Evolutionary conservation across 129 eudicot genomes (phyloP).

Genomic region (Scalesia atractyloides): DNA sequence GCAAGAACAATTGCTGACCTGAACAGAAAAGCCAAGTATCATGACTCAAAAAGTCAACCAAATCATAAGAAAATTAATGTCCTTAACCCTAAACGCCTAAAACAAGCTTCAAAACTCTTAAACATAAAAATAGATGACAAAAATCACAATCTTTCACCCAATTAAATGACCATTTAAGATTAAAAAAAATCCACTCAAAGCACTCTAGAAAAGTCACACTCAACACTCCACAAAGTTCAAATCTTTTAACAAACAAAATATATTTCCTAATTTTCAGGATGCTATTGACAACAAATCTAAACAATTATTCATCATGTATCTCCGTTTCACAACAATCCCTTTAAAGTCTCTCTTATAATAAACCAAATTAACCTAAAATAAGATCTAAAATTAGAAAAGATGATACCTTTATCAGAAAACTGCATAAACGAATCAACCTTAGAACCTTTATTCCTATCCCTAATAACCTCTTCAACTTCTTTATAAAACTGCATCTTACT

Average conservation of each 20-base stretch:
- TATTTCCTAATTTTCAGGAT: background rate
- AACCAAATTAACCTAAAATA: background rate
- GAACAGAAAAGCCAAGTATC: background rate
- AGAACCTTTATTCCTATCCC: constrained; percentile 57
- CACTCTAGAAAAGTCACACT: constrained; percentile 6
- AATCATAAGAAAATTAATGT: background rate
- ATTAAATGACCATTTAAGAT: background rate
- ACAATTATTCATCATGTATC: background rate
- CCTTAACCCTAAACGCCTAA: background rate
- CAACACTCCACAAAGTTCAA: background rate
- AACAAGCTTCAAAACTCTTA: background rate
- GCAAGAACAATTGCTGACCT: background rate
- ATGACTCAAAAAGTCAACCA: background rate
- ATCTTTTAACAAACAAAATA: background rate
- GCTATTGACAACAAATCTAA: background rate
- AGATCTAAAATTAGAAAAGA: constrained; percentile 8
- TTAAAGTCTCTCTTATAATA: background rate
- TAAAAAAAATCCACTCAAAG: background rate
- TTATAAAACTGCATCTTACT: constrained; percentile 82
- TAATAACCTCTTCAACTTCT: constrained; percentile 85
- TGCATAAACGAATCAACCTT: constrained; percentile 82
- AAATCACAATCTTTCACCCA: background rate
- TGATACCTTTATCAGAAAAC: constrained; percentile 83
- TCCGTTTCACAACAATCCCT: background rate
- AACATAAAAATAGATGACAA: background rate